Evolutionary conservation across 257 asterid species (phyloP).

Genomic region (Forsythia viridissima): DNA sequence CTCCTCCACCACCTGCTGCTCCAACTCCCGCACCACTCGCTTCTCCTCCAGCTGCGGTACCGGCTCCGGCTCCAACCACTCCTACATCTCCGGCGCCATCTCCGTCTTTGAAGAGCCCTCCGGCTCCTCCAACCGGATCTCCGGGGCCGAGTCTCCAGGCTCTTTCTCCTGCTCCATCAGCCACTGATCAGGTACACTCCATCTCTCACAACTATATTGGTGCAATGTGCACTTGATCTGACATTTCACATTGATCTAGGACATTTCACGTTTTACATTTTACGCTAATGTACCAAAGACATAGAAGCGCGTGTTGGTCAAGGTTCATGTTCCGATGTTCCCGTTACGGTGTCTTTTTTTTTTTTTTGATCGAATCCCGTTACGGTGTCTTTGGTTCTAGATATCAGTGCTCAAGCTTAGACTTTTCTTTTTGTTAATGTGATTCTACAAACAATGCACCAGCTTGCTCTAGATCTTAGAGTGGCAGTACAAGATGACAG

Average conservation of each 20-base stretch:
- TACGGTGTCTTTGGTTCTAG: too few relatives aligned
- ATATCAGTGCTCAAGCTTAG: neutral
- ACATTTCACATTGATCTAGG: neutral
- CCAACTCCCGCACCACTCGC: conserved; percentile 53
- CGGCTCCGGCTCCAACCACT: conserved; percentile 46
- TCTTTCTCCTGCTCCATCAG: conserved; percentile 63
- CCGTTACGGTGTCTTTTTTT: neutral
- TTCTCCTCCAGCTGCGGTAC: conserved; percentile 39
- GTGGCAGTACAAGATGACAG: too few relatives aligned
- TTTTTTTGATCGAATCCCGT: neutral
- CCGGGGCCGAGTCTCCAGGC: conserved; percentile 52
- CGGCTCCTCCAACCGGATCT: conserved; percentile 63
- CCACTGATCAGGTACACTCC: conserved; percentile 61
- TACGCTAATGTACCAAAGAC: too few relatives aligned
- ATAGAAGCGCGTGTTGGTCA: too few relatives aligned
- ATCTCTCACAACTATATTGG: neutral
- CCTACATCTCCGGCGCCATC: conserved; percentile 49
- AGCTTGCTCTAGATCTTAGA: too few relatives aligned
- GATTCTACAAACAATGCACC: too few relatives aligned
- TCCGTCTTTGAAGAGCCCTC: conserved; percentile 60
- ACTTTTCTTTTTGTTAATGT: neutral
- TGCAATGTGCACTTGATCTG: neutral
- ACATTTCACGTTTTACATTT: neutral
- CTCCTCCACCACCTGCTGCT: conserved; percentile 62
- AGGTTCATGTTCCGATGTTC: conserved; percentile 13